These are phyloP conservation scores for Septoria linicola DNA, from an alignment of 2,329 filamentous ascomycete genomes.

Conservation along the genomic window DNA sequence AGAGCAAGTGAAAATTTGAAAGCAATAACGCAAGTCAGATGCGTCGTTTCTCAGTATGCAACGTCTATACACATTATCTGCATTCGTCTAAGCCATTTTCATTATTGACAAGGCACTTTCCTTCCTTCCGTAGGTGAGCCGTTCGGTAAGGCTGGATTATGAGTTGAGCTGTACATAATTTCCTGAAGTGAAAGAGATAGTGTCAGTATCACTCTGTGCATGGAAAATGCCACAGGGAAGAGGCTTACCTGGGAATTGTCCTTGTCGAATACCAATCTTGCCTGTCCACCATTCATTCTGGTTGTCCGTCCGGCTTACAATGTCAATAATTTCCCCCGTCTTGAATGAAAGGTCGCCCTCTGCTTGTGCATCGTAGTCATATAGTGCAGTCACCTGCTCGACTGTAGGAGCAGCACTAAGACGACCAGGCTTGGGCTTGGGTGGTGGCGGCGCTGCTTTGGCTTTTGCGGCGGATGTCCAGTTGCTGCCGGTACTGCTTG, in stretches of 20 bases:
- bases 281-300: constrained; percentile 98
- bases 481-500: constrained; percentile 37
- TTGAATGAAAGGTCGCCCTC: constrained; percentile 91
- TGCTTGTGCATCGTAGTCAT: constrained; percentile 94
- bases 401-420: constrained; percentile 62
- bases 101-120: too few relatives aligned
- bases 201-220: constrained; percentile 3
- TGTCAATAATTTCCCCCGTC: constrained; percentile 86
- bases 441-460: constrained; percentile 52
- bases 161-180: constrained; percentile 51
- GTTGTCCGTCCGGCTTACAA: constrained; percentile 70
- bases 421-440: constrained; percentile 65
- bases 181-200: constrained; percentile 31
- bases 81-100: too few relatives aligned
- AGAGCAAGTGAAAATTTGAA: too few relatives aligned
- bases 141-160: constrained; percentile 14
- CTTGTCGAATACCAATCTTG: constrained; percentile 72
- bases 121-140: too few relatives aligned
- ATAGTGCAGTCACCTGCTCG: constrained; percentile 85
- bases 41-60: too few relatives aligned
- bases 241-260: constrained; percentile 86
- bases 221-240: not conserved
- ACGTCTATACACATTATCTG: too few relatives aligned
- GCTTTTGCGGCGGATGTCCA: constrained; percentile 49
- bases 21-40: too few relatives aligned